Evolutionary conservation across 2,329 filamentous ascomycete genomes (phyloP).

Genomic region (Hypoxylon rubiginosum): DNA sequence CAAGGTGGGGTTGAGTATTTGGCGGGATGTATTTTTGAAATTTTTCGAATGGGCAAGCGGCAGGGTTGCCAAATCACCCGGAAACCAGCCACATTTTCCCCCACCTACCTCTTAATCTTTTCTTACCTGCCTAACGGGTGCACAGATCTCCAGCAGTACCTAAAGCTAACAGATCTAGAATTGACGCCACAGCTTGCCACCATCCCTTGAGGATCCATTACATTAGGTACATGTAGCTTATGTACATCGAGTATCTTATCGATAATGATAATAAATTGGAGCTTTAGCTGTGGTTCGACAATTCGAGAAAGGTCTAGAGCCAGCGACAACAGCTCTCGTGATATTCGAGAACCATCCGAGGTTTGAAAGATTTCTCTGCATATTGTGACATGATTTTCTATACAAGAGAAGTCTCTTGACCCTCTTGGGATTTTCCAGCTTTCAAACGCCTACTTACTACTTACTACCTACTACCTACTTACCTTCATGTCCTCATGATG

Average conservation of each 20-base stretch:
- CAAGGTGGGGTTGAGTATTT: conserved; percentile 48
- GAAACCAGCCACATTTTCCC: conserved; percentile 34
- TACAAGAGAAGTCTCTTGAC: conserved; percentile 33
- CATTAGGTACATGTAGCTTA: too few species aligned
- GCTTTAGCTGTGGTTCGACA: conserved; percentile 41
- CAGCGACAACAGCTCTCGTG: conserved; percentile 32
- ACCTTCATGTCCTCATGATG: conserved; percentile 49
- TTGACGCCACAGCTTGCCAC: conserved; percentile 7
- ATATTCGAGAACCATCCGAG: conserved; percentile 31
- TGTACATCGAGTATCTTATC: conserved; percentile 39
- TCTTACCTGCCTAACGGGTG: background rate
- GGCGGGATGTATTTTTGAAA: conserved; percentile 47
- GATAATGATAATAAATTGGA: conserved; percentile 39
- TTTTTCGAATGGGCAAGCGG: conserved; percentile 45
- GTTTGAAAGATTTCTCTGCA: conserved; percentile 21
- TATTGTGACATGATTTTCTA: conserved; percentile 27
- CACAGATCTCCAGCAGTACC: background rate
- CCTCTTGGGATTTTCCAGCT: conserved; percentile 13
- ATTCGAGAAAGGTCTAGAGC: conserved; percentile 51
- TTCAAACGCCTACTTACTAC: background rate
- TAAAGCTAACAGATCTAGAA: background rate
- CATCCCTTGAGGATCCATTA: background rate
- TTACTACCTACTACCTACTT: conserved; percentile 1
- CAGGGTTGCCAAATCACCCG: conserved; percentile 36
- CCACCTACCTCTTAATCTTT: conserved; percentile 5